Evolutionary conservation across 2,329 filamentous ascomycete genomes (phyloP).

Genomic region (Colletotrichum sojae): DNA sequence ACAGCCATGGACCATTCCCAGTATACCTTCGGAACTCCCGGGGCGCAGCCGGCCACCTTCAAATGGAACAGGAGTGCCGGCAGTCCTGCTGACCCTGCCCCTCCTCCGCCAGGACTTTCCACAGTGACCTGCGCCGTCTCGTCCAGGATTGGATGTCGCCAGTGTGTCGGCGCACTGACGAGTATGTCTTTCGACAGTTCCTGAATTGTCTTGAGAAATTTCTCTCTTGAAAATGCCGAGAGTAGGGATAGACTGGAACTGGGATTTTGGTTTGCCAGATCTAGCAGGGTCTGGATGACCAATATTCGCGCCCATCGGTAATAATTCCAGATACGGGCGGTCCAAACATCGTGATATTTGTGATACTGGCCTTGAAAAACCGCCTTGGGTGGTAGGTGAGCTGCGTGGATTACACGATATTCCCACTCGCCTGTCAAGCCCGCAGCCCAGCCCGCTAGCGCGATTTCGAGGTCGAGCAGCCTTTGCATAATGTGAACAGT

Average conservation of each 20-base stretch:
- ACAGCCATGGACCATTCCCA: constrained; percentile 61
- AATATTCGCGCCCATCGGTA: constrained; percentile 72
- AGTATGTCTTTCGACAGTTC: constrained; percentile 60
- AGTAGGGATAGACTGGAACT: constrained; percentile 52
- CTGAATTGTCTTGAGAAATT: constrained; percentile 52
- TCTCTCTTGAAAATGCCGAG: constrained; percentile 47
- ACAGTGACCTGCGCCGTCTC: constrained; percentile 53
- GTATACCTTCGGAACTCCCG: constrained; percentile 57
- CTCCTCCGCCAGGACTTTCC: constrained; percentile 55
- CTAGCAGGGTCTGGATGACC: constrained; percentile 64
- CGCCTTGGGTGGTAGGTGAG: constrained; percentile 54
- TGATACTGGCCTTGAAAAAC: constrained; percentile 69
- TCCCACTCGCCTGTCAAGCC: constrained; percentile 53
- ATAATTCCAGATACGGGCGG: constrained; percentile 70
- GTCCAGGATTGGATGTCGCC: constrained; percentile 63
- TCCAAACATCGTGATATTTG: constrained; percentile 67
- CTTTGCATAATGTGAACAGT: constrained; percentile 55
- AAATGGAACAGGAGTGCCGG: constrained; percentile 65
- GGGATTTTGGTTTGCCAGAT: constrained; percentile 55
- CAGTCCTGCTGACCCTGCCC: constrained; percentile 63
- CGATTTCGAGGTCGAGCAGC: constrained; percentile 56
- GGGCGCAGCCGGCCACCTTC: constrained; percentile 62
- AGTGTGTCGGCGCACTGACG: constrained; percentile 63
- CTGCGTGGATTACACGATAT: constrained; percentile 51
- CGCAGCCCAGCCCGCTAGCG: constrained; percentile 57